Evolutionary conservation across 495 filamentous ascomycete species (phyloP).

Genomic region (Cryomyces antarcticus): DNA sequence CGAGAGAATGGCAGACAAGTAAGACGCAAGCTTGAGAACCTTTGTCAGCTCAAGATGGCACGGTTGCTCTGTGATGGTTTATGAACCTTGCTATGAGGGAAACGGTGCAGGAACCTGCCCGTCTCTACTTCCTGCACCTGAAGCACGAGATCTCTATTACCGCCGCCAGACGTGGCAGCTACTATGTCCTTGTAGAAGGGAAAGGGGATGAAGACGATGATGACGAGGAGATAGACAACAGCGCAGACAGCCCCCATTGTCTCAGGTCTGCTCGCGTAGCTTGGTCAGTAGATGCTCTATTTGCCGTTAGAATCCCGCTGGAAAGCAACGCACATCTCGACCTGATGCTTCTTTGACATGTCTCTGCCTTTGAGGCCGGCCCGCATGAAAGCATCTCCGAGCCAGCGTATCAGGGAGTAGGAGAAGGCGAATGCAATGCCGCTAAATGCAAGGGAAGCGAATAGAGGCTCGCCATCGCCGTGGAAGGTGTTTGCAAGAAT

Average conservation of each 20-base stretch:
- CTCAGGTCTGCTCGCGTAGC: conserved; percentile 43
- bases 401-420: conserved; percentile 79
- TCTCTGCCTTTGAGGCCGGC: conserved; percentile 84
- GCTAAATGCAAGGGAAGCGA: conserved; percentile 72
- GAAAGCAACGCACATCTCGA: conserved; percentile 44
- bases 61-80: not conserved
- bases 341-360: conserved; percentile 55
- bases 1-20: conserved; percentile 81
- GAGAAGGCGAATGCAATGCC: conserved; percentile 61
- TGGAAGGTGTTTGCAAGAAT: conserved; percentile 66
- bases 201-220: conserved; percentile 88
- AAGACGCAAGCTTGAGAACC: conserved; percentile 57
- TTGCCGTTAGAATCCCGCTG: not conserved
- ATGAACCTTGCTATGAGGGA: conserved; percentile 78
- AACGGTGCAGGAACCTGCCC: conserved; percentile 68
- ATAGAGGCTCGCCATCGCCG: conserved; percentile 71
- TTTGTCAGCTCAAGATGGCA: not conserved
- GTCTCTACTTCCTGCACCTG: conserved; percentile 43
- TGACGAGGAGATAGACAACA: conserved; percentile 66
- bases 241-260: conserved; percentile 96
- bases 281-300: not conserved
- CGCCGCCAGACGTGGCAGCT: conserved; percentile 82
- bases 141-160: conserved; percentile 68
- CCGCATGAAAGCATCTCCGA: conserved; percentile 75
- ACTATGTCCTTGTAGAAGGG: conserved; percentile 97